Conservation (phyloP, 2,329 filamentous ascomycete species). For the Claviceps sp. region DNA sequence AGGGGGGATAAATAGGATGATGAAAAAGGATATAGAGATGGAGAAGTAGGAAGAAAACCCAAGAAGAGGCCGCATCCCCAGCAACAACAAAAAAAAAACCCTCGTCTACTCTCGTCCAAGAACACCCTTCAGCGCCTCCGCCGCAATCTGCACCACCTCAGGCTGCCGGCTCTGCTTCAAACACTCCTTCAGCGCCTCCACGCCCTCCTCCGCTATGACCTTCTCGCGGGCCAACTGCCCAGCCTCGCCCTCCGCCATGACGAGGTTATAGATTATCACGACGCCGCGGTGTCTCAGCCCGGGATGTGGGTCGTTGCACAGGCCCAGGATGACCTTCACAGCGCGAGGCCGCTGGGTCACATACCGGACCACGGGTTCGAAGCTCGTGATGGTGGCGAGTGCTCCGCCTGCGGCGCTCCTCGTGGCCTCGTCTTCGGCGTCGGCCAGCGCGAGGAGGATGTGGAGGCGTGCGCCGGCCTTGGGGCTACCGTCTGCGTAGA, state of each 20-base stretch:
- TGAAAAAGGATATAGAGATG: too few species aligned
- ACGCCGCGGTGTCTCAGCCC: slow-evolving; percentile 59
- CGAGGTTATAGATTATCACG: slow-evolving; percentile 62
- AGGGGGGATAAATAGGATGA: too few species aligned
- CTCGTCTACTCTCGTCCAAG: slow-evolving; percentile 24
- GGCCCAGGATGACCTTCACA: slow-evolving; percentile 60
- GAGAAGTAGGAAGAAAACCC: not conserved
- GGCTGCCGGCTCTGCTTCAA: slow-evolving; percentile 54
- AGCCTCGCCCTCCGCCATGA: slow-evolving; percentile 50
- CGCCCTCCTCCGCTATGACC: slow-evolving; percentile 47
- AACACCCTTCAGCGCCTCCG: slow-evolving; percentile 59
- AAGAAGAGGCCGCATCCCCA: not conserved
- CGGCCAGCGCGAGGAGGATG: slow-evolving; percentile 74
- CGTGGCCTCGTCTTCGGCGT: slow-evolving; percentile 69
- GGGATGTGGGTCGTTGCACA: slow-evolving; percentile 63
- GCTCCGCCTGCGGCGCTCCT: slow-evolving; percentile 78
- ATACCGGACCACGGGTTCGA: slow-evolving; percentile 58
- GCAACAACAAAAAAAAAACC: not conserved
- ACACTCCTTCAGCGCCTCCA: slow-evolving; percentile 55
- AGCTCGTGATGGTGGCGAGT: slow-evolving; percentile 69
- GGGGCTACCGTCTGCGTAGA: slow-evolving; percentile 54
- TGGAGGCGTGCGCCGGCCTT: slow-evolving; percentile 64
- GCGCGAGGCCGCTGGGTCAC: slow-evolving; percentile 60
- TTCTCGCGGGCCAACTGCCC: slow-evolving; percentile 47
- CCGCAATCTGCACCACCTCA: slow-evolving; percentile 57